Base-by-base conservation (phyloP, 2,329 filamentous ascomycete genomes). In the Aschersonia sp. region DNA sequence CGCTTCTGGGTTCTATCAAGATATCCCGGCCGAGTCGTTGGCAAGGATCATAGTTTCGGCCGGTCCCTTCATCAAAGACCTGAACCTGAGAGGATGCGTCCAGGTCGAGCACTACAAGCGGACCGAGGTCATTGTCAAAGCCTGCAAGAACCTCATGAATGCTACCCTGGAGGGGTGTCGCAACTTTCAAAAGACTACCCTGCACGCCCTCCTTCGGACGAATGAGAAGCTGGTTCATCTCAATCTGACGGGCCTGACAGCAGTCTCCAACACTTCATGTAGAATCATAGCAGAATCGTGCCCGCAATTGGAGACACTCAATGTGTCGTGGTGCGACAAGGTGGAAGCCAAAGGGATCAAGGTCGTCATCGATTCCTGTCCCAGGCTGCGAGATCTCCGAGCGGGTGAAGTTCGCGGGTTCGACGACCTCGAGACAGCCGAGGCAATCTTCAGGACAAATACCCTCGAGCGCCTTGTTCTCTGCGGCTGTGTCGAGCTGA, bases 261-360 rank as follows among this genome's bases (percentile, higher is more conserved):
- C 82, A 10, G 84, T 89, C 11, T 87, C 83, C 32, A 94, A 95
- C 59, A 77, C 78, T 29, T 85, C 87, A 0, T 89, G 94, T 77
- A 86, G 83, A 58, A 87, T 94, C 50, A 83, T 98, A 50, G 82
- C 86, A 1, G 73, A 83, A 47, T 82, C 83, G 40, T 97, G 90
- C 56, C 80, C 82, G 1, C 80, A 83, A 45, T 71, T 98, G n/a
- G 82, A 94, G 62, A 74, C 77, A 48, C 74, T 97, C 53, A 94
- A 95, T 57, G 77, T 97, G 22, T 94, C 88, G 0, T 97, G 90
- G 87, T 98, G 92, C 67, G 81, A 81, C 54, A 83, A 87, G 51
- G 79, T 95, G 59, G 83, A 92, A 58, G 83, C 86, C 7, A 71
- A 76, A 10, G 89, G 88, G 5, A 68, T 97, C 47, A 78, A 74